phyloP scores from a whole-genome alignment of 108 stramenopile species.

The Schizochytrium sp. region DNA sequence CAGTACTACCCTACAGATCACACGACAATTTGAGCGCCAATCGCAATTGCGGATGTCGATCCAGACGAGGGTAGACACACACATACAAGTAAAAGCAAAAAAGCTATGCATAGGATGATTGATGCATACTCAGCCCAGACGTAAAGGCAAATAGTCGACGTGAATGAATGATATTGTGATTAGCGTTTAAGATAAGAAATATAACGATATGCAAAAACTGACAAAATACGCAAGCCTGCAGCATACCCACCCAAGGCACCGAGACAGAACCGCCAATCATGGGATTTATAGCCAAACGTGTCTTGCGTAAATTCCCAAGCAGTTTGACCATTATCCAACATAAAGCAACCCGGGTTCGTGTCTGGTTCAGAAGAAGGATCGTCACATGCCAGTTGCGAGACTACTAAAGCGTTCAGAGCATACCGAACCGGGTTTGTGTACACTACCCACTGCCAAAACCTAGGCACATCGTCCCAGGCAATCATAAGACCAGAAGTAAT shows the following conservation, averaged over 20 bases:
- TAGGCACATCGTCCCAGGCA: conserved; percentile 27
- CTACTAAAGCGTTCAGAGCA: conserved; percentile 1
- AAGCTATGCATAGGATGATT: too few species aligned
- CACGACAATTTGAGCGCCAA: too few species aligned
- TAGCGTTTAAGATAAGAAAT: conserved; percentile 29
- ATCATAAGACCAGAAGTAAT: conserved; percentile 12
- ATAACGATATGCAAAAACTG: not conserved
- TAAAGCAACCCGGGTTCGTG: conserved; percentile 15
- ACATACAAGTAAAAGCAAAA: too few species aligned
- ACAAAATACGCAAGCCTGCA: conserved; percentile 9
- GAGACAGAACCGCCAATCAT: not conserved
- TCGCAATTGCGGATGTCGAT: too few species aligned
- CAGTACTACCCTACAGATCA: too few species aligned
- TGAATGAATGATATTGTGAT: not conserved
- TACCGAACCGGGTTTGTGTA: conserved; percentile 47
- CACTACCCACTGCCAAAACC: conserved; percentile 48
- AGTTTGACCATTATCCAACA: not conserved
- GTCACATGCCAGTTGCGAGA: conserved; percentile 16
- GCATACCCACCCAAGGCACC: not conserved
- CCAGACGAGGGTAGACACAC: too few species aligned
- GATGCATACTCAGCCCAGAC: too few species aligned
- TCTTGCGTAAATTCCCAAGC: conserved; percentile 29
- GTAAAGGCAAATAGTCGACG: not conserved
- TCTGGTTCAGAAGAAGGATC: not conserved
- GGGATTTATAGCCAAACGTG: conserved; percentile 5